These are phyloP conservation scores for Aspergillus floridensis DNA, from an alignment of 2,329 filamentous ascomycete genomes.

Conservation along the genomic window DNA sequence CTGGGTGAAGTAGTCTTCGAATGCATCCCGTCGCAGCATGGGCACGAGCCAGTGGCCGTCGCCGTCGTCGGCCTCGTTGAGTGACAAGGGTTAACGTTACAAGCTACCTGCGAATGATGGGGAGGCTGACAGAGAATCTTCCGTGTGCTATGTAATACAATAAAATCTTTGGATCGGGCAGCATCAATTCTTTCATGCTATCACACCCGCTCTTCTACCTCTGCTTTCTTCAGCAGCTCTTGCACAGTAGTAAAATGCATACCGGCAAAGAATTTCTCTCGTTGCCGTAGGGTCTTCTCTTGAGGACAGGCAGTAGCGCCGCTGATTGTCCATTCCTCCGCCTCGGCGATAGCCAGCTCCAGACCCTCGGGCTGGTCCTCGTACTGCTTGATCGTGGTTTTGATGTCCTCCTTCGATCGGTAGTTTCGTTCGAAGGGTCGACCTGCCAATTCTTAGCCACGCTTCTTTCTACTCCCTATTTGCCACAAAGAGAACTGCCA, in stretches of 20 bases:
- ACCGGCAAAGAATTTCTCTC: not conserved
- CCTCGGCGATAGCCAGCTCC: not conserved
- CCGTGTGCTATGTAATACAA: too few species aligned
- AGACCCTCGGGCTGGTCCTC: not conserved
- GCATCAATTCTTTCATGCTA: not conserved
- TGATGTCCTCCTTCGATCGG: not conserved
- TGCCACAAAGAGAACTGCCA: too few species aligned
- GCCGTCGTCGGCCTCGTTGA: too few species aligned
- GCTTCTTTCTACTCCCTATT: too few species aligned
- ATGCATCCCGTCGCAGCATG: too few species aligned
- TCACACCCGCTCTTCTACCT: not conserved
- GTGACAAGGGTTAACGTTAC: too few species aligned
- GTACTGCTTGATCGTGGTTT: not conserved
- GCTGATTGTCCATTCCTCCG: not conserved
- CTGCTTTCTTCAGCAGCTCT: not conserved
- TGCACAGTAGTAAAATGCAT: not conserved
- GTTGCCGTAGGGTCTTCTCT: not conserved
- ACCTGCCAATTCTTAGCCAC: not conserved
- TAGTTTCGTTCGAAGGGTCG: not conserved
- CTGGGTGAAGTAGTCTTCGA: too few species aligned
- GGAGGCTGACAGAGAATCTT: too few species aligned
- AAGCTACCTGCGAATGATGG: too few species aligned
- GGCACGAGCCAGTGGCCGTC: too few species aligned
- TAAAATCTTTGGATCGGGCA: too few species aligned
- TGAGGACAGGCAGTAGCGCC: not conserved